phyloP scores from a whole-genome alignment of 139 green algal species.

The Mesostigma viride region DNA sequence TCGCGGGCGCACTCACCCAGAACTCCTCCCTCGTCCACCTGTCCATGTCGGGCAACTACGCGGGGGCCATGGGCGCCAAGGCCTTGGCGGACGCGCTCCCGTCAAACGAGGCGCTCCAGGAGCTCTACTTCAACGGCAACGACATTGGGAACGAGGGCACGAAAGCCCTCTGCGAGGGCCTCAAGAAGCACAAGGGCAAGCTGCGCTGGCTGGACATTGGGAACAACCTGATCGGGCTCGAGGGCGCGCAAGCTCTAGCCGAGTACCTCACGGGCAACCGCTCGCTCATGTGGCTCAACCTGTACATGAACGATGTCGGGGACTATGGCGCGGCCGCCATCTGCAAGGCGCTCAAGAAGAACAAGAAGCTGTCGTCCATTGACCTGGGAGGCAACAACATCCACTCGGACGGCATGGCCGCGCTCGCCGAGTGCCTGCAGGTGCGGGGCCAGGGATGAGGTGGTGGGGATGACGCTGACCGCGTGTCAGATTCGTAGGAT shows the following conservation, averaged over 20 bases:
- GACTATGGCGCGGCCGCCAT: conserved; percentile 53
- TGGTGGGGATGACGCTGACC: too few relatives aligned
- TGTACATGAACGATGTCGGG: conserved; percentile 96
- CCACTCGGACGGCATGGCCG: conserved; percentile 46
- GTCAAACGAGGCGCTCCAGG: conserved; percentile 56
- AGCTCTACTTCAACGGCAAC: conserved; percentile 85
- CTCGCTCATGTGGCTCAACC: conserved; percentile 65
- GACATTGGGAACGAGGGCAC: conserved; percentile 77
- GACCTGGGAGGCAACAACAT: conserved; percentile 95
- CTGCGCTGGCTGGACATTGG: conserved; percentile 71
- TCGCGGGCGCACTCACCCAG: conserved; percentile 56
- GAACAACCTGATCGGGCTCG: conserved; percentile 77
- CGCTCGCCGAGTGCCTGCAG: conserved; percentile 49
- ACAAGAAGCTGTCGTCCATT: conserved; percentile 52
- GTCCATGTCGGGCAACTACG: conserved; percentile 56
- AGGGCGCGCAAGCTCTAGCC: conserved; percentile 53
- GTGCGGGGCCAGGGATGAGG: too few relatives aligned
- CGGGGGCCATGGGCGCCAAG: conserved; percentile 48
- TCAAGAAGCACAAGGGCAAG: conserved; percentile 36
- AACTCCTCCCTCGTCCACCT: conserved; percentile 49
- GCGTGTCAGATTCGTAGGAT: too few relatives aligned
- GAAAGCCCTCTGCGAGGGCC: conserved; percentile 56
- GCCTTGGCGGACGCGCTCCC: conserved; percentile 62
- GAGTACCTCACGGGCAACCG: conserved; percentile 50
- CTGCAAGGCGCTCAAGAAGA: conserved; percentile 48